Conservation (phyloP, 1,284 basidiomycete species). For the Irpex sp. region DNA sequence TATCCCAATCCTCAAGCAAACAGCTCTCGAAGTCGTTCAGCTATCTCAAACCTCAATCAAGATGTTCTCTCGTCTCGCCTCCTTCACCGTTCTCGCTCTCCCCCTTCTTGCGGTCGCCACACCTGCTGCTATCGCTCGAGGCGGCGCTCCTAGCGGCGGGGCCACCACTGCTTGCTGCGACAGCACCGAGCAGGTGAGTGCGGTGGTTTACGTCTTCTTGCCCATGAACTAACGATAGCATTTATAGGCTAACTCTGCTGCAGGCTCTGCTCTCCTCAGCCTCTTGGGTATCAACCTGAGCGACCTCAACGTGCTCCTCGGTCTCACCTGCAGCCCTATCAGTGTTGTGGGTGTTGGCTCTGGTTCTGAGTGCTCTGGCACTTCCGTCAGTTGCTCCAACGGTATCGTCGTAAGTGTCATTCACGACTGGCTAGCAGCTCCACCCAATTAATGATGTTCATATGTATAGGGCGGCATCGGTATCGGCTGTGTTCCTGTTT, state of each 20-base stretch:
- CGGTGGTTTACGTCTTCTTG: too few relatives aligned
- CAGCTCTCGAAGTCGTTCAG: constrained; percentile 6
- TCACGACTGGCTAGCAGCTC: too few relatives aligned
- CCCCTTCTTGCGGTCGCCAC: constrained; percentile 20
- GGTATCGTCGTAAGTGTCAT: constrained; percentile 17
- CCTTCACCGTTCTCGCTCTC: constrained; percentile 10
- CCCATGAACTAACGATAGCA: not conserved
- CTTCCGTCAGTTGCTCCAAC: constrained; percentile 15
- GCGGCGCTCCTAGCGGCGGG: not conserved
- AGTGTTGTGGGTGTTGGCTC: constrained; percentile 18
- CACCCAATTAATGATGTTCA: too few relatives aligned
- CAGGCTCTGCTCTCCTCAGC: constrained; percentile 2
- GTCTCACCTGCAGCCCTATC: constrained; percentile 20
- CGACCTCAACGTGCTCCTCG: constrained; percentile 15
- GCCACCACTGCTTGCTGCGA: constrained; percentile 16
- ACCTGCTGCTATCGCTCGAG: constrained; percentile 13
- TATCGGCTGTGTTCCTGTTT: constrained; percentile 17
- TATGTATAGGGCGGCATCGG: constrained; percentile 7
- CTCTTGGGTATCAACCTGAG: constrained; percentile 9
- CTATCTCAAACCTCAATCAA: constrained; percentile 5
- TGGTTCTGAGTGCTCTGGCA: constrained; percentile 9
- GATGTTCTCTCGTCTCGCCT: constrained; percentile 18
- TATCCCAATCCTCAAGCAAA: constrained; percentile 5
- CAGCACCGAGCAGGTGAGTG: constrained; percentile 9
- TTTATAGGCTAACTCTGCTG: constrained; percentile 11